phyloP scores from a whole-genome alignment of 164 flowering plant species.

The Chimonanthus salicifolius region DNA sequence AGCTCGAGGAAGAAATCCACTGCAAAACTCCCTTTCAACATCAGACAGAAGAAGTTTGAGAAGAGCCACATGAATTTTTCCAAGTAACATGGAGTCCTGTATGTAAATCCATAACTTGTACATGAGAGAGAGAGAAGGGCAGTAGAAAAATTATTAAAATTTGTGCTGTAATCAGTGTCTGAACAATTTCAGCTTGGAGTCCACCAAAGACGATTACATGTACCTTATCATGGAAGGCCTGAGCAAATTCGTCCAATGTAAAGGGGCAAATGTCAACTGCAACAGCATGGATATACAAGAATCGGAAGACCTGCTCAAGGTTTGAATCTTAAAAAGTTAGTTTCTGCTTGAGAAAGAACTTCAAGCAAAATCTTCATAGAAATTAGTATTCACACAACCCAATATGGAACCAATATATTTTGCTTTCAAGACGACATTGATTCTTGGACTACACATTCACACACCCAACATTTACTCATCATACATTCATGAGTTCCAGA shows the following conservation, averaged over 20 bases:
- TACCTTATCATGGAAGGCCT: conserved; percentile 91
- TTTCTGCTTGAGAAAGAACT: neutral
- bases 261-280: conserved; percentile 46
- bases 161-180: neutral
- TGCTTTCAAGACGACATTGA: too few relatives aligned
- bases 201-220: conserved; percentile 1
- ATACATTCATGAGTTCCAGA: too few relatives aligned
- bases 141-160: neutral
- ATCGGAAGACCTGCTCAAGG: conserved; percentile 65
- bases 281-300: conserved; percentile 61
- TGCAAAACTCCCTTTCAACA: conserved; percentile 50
- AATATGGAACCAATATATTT: too few relatives aligned
- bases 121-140: conserved; percentile 2
- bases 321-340: conserved; percentile 7
- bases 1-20: conserved; percentile 35
- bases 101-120: conserved; percentile 3
- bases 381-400: too few relatives aligned
- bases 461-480: too few relatives aligned
- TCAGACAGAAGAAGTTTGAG: conserved; percentile 60
- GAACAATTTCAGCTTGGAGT: neutral
- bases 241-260: conserved; percentile 87
- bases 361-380: neutral
- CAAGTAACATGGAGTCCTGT: conserved; percentile 80
- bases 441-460: too few relatives aligned
- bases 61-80: conserved; percentile 74